phyloP scores from a whole-genome alignment of 1,284 basidiomycete species.

The Ceratobasidium sp. region DNA sequence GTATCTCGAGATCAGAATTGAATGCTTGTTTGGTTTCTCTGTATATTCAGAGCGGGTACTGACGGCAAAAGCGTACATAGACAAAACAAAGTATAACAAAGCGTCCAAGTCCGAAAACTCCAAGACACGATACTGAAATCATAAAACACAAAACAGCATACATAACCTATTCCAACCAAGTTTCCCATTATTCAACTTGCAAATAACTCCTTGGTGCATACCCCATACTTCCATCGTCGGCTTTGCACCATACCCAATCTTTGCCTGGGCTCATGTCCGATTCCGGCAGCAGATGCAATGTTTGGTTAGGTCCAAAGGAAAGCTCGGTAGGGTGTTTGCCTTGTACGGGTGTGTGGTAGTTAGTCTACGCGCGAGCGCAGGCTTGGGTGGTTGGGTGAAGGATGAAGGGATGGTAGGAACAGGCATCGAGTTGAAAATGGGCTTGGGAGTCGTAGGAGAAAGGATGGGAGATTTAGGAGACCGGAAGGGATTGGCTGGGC shows the following conservation, averaged over 20 bases:
- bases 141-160: neutral
- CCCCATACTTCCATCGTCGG: neutral
- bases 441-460: neutral
- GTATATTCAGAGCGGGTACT: too few species aligned
- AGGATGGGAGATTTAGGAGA: neutral
- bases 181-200: neutral
- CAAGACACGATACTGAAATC: neutral
- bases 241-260: constrained; percentile 10
- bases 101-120: neutral
- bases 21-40: neutral
- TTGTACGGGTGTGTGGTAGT: neutral
- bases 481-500: neutral
- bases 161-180: neutral
- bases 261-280: neutral
- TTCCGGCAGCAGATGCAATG: neutral
- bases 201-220: constrained; percentile 16
- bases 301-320: neutral
- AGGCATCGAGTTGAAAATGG: too few species aligned
- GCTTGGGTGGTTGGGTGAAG: neutral
- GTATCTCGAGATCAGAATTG: neutral
- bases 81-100: neutral
- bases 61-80: neutral
- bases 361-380: neutral
- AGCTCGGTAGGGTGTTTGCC: neutral
- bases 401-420: neutral